phyloP scores from a whole-genome alignment of 1,284 basidiomycete genomes.

The Ustilago cynodontis region DNA sequence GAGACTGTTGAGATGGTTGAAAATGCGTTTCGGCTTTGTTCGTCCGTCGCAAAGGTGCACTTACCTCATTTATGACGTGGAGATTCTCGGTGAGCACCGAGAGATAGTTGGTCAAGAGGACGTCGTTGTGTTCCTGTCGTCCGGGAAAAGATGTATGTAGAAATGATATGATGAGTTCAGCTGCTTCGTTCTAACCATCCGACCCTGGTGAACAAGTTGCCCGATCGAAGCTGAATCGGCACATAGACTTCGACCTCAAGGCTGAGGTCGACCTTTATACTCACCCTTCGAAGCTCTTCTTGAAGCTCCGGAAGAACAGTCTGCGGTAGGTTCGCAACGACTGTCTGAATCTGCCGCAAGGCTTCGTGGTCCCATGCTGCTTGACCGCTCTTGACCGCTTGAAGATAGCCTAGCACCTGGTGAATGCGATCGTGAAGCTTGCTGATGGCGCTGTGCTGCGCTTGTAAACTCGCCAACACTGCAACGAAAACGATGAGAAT shows the following conservation, averaged over 20 bases:
- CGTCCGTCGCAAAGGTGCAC: constrained; percentile 60
- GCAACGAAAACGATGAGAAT: neutral
- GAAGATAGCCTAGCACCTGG: constrained; percentile 80
- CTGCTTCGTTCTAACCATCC: neutral
- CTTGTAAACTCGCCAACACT: constrained; percentile 90
- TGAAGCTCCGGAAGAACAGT: constrained; percentile 50
- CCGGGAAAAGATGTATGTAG: neutral
- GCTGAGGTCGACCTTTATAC: neutral
- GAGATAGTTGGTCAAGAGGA: constrained; percentile 89
- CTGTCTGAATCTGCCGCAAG: constrained; percentile 84
- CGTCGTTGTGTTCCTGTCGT: constrained; percentile 90
- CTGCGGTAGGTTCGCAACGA: constrained; percentile 78
- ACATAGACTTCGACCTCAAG: neutral
- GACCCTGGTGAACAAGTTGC: neutral
- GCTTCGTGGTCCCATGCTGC: constrained; percentile 74
- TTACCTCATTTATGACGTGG: constrained; percentile 86
- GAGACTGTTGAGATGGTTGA: neutral
- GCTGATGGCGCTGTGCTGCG: constrained; percentile 92
- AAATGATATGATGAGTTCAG: constrained; percentile 7
- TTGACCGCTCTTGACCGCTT: constrained; percentile 36
- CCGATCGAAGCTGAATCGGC: neutral
- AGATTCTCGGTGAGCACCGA: constrained; percentile 88
- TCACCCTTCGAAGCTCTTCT: constrained; percentile 51
- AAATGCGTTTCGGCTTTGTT: constrained; percentile 8
- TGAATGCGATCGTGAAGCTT: constrained; percentile 93